phyloP scores from a whole-genome alignment of 345 rosid species.

The Psidium guajava region DNA sequence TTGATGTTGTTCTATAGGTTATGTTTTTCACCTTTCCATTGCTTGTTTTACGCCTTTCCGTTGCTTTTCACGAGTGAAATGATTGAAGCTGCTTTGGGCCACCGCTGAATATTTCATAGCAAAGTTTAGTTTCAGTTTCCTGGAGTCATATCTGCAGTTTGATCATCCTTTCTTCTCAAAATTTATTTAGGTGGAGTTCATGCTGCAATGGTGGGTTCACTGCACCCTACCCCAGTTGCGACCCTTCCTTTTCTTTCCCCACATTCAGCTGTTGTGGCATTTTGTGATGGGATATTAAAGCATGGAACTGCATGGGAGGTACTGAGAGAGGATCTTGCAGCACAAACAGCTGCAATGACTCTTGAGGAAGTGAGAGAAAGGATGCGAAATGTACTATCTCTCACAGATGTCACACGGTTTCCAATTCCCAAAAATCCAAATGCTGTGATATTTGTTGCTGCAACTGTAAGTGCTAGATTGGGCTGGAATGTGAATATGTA shows the following conservation, averaged over 20 bases:
- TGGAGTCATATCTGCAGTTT: not conserved
- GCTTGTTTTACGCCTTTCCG: not conserved
- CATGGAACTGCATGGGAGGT: constrained; percentile 99
- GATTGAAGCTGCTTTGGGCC: not conserved
- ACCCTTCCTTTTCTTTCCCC: constrained; percentile 97
- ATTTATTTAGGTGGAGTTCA: constrained; percentile 75
- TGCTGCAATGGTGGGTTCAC: constrained; percentile 99
- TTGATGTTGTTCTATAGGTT: not conserved
- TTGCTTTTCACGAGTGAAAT: not conserved
- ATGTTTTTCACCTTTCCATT: not conserved
- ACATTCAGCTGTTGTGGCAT: constrained; percentile 97
- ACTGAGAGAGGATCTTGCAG: constrained; percentile 82
- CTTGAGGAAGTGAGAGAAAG: constrained; percentile 89
- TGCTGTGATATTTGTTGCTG: constrained; percentile 89
- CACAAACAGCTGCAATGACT: constrained; percentile 58
- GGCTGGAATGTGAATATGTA: not conserved
- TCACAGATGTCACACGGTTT: constrained; percentile 97
- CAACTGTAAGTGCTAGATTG: constrained; percentile 67
- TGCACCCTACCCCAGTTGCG: constrained; percentile 93
- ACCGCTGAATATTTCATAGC: not conserved
- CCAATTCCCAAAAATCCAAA: constrained; percentile 77
- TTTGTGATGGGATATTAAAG: constrained; percentile 92
- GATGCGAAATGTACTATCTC: constrained; percentile 86
- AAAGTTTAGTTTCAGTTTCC: not conserved
- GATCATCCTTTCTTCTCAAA: not conserved